Evolutionary conservation across 2,329 filamentous ascomycete genomes (phyloP).

Genomic region (Penicillium sp.): DNA sequence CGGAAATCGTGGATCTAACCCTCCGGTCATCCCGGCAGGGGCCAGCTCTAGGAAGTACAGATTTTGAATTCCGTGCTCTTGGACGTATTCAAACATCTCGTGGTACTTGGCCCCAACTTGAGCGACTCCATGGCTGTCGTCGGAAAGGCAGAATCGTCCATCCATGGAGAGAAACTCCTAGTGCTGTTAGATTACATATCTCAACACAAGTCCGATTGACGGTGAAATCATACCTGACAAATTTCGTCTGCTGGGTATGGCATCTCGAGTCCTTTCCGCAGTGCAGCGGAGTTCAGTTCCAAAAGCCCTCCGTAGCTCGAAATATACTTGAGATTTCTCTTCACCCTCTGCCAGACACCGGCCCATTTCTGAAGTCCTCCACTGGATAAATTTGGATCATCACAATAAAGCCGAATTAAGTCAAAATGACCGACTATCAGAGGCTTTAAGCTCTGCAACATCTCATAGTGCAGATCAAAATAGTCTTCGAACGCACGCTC

Average conservation of each 20-base stretch:
- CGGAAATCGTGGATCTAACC: neutral
- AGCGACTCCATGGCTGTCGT: neutral
- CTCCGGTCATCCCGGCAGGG: neutral
- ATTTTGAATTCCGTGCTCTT: neutral
- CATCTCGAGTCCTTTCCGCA: neutral
- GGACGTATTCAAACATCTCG: neutral
- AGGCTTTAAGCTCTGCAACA: neutral
- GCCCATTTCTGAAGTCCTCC: neutral
- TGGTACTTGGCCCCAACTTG: slow-evolving; percentile 1
- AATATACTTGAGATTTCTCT: neutral
- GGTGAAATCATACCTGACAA: neutral
- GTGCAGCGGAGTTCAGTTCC: neutral
- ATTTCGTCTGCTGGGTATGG: neutral
- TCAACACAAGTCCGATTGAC: neutral
- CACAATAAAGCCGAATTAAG: neutral
- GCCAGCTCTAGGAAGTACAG: neutral
- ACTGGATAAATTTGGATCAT: neutral
- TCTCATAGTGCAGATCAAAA: neutral
- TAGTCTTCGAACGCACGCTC: slow-evolving; percentile 1
- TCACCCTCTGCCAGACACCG: neutral
- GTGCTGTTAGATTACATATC: neutral
- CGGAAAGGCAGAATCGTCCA: neutral
- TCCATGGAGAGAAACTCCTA: neutral
- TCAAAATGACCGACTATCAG: neutral
- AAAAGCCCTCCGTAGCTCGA: neutral